phyloP scores from a whole-genome alignment of 192 early-diverging fungal species.

The Funneliformis geosporum region DNA sequence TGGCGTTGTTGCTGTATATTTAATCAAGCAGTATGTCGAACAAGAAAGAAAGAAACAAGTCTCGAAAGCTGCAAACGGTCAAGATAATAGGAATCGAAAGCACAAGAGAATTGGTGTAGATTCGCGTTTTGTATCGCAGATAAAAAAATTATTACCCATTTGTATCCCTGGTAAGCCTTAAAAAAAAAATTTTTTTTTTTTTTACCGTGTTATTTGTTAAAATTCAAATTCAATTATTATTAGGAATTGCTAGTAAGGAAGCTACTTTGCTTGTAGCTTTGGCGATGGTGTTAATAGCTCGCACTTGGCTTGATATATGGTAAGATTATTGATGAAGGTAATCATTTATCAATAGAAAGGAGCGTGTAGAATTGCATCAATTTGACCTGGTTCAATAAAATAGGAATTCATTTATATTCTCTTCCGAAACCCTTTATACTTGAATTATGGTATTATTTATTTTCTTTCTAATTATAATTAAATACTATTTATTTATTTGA shows the following conservation, averaged over 20 bases:
- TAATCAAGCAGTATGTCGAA: constrained; percentile 1
- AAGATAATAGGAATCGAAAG: constrained; percentile 13
- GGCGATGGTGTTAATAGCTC: constrained; percentile 56
- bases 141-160: constrained; percentile 58
- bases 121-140: constrained; percentile 55
- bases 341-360: neutral
- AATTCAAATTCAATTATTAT: neutral
- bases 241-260: constrained; percentile 55
- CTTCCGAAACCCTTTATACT: neutral
- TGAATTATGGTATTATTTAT: neutral
- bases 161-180: constrained; percentile 52
- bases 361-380: neutral
- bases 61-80: neutral
- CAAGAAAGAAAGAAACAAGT: constrained; percentile 12
- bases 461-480: neutral
- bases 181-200: neutral
- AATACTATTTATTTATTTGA: too few relatives aligned
- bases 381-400: too few relatives aligned
- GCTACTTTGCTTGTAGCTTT: constrained; percentile 45
- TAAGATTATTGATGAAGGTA: neutral
- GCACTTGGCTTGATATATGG: constrained; percentile 66
- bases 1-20: neutral
- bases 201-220: neutral
- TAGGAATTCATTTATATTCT: neutral
- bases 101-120: constrained; percentile 54